A percentile compares a stretch with the other conserved stretches of the same genome.
phyloP scores from a whole-genome alignment of 805 yeast species.

The Saturnispora hagleri region DNA sequence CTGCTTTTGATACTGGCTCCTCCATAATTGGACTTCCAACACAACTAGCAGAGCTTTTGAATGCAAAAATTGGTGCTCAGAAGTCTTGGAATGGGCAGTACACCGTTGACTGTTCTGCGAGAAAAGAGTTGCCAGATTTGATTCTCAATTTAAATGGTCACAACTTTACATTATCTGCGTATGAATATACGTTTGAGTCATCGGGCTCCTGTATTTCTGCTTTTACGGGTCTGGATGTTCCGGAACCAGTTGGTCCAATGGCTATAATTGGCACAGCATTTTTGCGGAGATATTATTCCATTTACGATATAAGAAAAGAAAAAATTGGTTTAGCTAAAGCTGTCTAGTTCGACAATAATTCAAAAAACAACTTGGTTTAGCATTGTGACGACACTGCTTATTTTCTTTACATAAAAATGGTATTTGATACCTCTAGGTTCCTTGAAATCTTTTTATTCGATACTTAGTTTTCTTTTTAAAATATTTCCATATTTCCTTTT shows the following conservation, averaged over 20 bases:
- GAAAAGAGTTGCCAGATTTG: conserved; percentile 82
- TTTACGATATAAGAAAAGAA: conserved; percentile 81
- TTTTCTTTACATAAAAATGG: too few species aligned
- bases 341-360: conserved; percentile 26
- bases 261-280: conserved; percentile 98
- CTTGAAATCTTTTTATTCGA: too few species aligned
- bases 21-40: conserved; percentile 92
- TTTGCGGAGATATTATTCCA: conserved; percentile 89
- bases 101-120: conserved; percentile 78
- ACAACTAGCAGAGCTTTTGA: conserved; percentile 89
- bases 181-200: conserved; percentile 89
- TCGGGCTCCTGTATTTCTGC: conserved; percentile 95
- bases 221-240: conserved; percentile 95
- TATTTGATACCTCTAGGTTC: too few species aligned
- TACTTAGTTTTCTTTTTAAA: too few species aligned
- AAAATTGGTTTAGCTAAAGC: conserved; percentile 93
- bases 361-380: too few species aligned
- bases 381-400: too few species aligned
- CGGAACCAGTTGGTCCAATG: conserved; percentile 92
- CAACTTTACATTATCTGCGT: conserved; percentile 83
- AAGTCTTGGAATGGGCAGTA: conserved; percentile 98
- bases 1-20: conserved; percentile 98
- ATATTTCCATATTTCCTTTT: too few species aligned
- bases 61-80: conserved; percentile 93
- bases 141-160: conserved; percentile 84